Evolutionary conservation across 2,329 filamentous ascomycete species (phyloP).

Genomic region (Camptophora hylomeconis): DNA sequence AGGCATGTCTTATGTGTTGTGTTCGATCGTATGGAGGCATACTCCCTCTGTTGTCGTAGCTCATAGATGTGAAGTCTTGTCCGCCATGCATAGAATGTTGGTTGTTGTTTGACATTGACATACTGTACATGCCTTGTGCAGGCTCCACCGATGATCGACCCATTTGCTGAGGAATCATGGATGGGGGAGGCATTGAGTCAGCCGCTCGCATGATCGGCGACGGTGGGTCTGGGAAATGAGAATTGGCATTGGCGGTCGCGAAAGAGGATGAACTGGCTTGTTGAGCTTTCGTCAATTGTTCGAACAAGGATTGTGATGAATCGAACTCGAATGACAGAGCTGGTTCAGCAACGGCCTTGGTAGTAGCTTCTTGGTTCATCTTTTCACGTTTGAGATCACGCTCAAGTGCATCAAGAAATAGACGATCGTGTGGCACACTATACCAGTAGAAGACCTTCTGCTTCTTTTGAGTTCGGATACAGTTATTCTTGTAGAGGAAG

Average conservation of each 20-base stretch:
- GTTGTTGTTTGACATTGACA: no score
- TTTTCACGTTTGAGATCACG: slow-evolving; percentile 97
- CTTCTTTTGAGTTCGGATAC: slow-evolving; percentile 99
- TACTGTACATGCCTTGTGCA: slow-evolving; percentile 59
- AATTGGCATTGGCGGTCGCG: slow-evolving; percentile 62
- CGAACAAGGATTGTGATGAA: slow-evolving; percentile 95
- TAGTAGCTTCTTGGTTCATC: slow-evolving; percentile 97
- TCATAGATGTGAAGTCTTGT: slow-evolving; percentile 66
- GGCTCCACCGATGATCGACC: slow-evolving; percentile 48
- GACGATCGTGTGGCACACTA: slow-evolving; percentile 90
- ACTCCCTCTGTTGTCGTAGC: slow-evolving; percentile 88
- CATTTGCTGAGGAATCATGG: slow-evolving; percentile 58
- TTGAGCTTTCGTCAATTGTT: slow-evolving; percentile 98
- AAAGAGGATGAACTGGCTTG: slow-evolving; percentile 98
- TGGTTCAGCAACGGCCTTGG: slow-evolving; percentile 90
- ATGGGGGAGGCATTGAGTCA: slow-evolving; percentile 86
- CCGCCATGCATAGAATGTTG: slow-evolving; percentile 48
- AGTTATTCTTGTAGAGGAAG: slow-evolving; percentile 99
- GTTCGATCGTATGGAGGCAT: slow-evolving; percentile 69
- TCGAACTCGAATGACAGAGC: slow-evolving; percentile 98
- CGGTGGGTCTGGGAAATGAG: slow-evolving; percentile 67
- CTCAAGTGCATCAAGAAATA: slow-evolving; percentile 95
- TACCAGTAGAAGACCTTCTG: slow-evolving; percentile 99
- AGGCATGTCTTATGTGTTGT: slow-evolving; percentile 79
- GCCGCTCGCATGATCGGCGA: slow-evolving; percentile 83